Percentiles rank a stretch among this genome's conserved stretches.
These are phyloP conservation scores for Wallacemonas sp. DNA, from an alignment of 208 protist genomes.

Conservation along the genomic window DNA sequence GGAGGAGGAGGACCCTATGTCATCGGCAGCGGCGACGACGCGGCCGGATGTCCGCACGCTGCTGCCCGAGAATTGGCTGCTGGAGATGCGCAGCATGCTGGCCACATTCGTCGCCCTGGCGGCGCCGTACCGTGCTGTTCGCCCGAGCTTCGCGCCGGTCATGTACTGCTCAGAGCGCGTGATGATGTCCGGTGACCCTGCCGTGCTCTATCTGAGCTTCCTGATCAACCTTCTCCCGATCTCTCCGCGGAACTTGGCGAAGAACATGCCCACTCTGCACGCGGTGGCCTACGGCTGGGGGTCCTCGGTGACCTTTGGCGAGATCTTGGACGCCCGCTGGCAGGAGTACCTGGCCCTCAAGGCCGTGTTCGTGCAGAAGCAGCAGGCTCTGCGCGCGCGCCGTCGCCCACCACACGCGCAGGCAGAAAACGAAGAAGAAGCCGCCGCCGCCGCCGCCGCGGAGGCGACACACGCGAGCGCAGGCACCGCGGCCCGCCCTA, in stretches of 20 bases:
- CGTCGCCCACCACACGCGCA: not conserved
- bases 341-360: slow-evolving; percentile 37
- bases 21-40: not conserved
- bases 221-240: slow-evolving; percentile 53
- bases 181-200: slow-evolving; percentile 72
- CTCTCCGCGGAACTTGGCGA: slow-evolving; percentile 44
- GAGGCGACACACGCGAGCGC: slow-evolving; percentile 7
- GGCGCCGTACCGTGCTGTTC: slow-evolving; percentile 62
- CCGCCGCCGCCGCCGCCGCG: not conserved
- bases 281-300: slow-evolving; percentile 77
- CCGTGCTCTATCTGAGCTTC: slow-evolving; percentile 75
- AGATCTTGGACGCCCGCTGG: slow-evolving; percentile 55
- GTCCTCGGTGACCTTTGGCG: slow-evolving; percentile 42
- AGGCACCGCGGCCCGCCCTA: slow-evolving; percentile 2
- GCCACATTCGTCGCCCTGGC: slow-evolving; percentile 50
- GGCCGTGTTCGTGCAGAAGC: slow-evolving; percentile 6
- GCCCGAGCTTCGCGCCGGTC: slow-evolving; percentile 39
- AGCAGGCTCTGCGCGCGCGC: slow-evolving; percentile 14
- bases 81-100: slow-evolving; percentile 58
- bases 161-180: slow-evolving; percentile 58
- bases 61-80: slow-evolving; percentile 25
- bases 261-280: slow-evolving; percentile 52
- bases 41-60: slow-evolving; percentile 8
- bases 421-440: not conserved
- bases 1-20: not conserved